Percentiles rank a stretch among this genome's conserved stretches.
phyloP scores from a whole-genome alignment of 2,329 filamentous ascomycete species.

The Exophiala phaeomuriformis region DNA sequence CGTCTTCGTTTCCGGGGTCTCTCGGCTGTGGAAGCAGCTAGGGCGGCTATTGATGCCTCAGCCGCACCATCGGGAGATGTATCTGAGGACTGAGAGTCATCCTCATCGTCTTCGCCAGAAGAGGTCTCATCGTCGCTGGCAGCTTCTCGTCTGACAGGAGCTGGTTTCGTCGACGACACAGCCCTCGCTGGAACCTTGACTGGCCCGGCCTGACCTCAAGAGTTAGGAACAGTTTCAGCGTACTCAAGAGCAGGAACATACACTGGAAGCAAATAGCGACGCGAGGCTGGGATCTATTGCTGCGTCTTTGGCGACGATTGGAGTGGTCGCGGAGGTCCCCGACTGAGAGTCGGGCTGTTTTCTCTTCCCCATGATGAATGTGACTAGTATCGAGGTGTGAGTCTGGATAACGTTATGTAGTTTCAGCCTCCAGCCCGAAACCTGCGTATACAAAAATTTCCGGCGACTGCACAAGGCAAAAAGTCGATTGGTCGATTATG shows the following conservation, averaged over 20 bases:
- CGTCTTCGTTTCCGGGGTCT: constrained; percentile 33
- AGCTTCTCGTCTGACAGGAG: constrained; percentile 1
- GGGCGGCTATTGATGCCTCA: constrained; percentile 24
- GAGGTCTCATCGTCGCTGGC: constrained; percentile 1
- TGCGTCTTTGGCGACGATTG: constrained; percentile 19
- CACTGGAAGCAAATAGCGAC: constrained; percentile 65
- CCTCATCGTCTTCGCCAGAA: constrained; percentile 5
- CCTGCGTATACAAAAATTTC: neutral
- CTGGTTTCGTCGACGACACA: constrained; percentile 29
- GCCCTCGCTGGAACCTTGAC: constrained; percentile 32
- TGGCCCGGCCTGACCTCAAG: constrained; percentile 29
- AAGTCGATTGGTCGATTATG: constrained; percentile 1
- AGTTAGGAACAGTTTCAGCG: constrained; percentile 3
- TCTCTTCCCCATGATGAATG: constrained; percentile 12
- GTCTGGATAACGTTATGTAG: no score
- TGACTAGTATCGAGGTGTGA: no score
- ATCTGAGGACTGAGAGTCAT: neutral
- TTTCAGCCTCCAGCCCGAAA: neutral
- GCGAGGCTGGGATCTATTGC: constrained; percentile 62
- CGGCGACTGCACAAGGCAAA: neutral
- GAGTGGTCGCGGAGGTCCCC: neutral
- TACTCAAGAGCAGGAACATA: constrained; percentile 40
- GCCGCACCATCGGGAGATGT: constrained; percentile 35
- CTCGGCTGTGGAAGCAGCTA: neutral
- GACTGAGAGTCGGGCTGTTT: constrained; percentile 2